Evolutionary conservation across 2,329 filamentous ascomycete genomes (phyloP).

Genomic region (Tetracladium maxilliforme): DNA sequence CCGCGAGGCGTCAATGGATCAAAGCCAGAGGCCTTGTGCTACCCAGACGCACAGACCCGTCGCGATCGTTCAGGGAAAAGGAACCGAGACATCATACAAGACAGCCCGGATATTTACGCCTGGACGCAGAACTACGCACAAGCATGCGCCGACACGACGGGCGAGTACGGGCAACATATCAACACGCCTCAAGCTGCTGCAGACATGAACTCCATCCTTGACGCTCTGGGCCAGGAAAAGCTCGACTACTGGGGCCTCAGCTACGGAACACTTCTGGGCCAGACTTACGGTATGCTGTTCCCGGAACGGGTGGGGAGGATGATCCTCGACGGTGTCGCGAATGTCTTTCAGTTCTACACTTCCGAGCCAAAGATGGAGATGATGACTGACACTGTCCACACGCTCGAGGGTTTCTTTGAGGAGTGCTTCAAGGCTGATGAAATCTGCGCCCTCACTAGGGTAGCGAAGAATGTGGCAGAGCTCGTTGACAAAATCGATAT

Average conservation of each 20-base stretch:
- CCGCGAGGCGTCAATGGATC: conserved; percentile 27
- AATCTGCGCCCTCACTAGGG: conserved; percentile 3
- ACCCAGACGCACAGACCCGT: conserved; percentile 18
- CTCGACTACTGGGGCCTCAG: conserved; percentile 25
- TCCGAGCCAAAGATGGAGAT: conserved; percentile 5
- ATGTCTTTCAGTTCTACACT: conserved; percentile 13
- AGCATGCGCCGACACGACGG: conserved; percentile 26
- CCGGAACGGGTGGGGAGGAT: conserved; percentile 13
- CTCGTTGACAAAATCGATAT: conserved; percentile 5
- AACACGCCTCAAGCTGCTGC: conserved; percentile 34
- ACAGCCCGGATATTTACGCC: conserved; percentile 19
- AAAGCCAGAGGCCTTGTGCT: conserved; percentile 21
- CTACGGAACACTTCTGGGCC: conserved; percentile 22
- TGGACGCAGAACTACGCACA: conserved; percentile 24
- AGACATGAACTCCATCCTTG: conserved; percentile 33
- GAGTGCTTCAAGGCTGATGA: conserved; percentile 8
- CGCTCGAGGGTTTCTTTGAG: conserved; percentile 7
- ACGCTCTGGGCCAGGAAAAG: conserved; percentile 21
- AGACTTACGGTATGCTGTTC: conserved; percentile 22
- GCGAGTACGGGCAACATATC: conserved; percentile 25
- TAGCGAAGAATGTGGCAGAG: conserved; percentile 3
- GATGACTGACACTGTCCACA: conserved; percentile 7
- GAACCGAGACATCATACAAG: conserved; percentile 5
- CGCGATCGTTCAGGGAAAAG: conserved; percentile 13
- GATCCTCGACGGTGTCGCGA: conserved; percentile 10